Conservation (phyloP, 345 rosid species). For the Aegle marmelos region DNA sequence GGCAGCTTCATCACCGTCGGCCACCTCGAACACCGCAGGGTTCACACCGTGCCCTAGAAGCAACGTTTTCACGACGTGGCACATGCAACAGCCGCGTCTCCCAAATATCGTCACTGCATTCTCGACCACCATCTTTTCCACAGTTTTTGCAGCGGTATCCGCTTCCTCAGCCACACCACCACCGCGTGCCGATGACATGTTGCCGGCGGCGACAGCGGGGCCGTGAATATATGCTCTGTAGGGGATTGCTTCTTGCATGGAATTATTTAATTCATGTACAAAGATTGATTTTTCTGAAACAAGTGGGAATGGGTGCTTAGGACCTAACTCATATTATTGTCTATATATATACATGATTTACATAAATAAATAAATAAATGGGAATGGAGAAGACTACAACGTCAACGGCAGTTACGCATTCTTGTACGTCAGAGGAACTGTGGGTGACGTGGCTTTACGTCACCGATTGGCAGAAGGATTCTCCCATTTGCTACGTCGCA, state of each 20-base stretch:
- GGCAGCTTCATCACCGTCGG: slow-evolving; percentile 45
- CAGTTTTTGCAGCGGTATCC: slow-evolving; percentile 1
- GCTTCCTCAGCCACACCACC: not conserved
- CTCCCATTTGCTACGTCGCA: slow-evolving; percentile 17
- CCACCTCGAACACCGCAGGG: slow-evolving; percentile 61
- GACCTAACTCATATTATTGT: no score
- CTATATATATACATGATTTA: not conserved
- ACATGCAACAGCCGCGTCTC: slow-evolving; percentile 70
- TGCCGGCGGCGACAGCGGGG: slow-evolving; percentile 19
- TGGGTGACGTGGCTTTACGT: slow-evolving; percentile 43
- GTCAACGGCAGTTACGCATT: slow-evolving; percentile 59
- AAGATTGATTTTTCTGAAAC: not conserved
- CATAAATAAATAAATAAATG: not conserved
- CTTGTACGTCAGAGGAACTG: slow-evolving; percentile 46
- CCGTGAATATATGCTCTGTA: slow-evolving; percentile 28
- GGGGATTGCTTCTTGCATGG: slow-evolving; percentile 66
- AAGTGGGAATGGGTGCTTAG: not conserved
- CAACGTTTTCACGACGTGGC: slow-evolving; percentile 65
- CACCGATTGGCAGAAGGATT: slow-evolving; percentile 41
- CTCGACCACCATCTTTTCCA: slow-evolving; percentile 41
- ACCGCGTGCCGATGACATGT: not conserved
- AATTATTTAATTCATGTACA: not conserved
- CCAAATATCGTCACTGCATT: slow-evolving; percentile 65
- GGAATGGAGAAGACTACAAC: slow-evolving; percentile 34
- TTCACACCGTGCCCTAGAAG: slow-evolving; percentile 74